Conservation (phyloP, 2,329 filamentous ascomycete genomes). For the Lecanicillium sp. region DNA sequence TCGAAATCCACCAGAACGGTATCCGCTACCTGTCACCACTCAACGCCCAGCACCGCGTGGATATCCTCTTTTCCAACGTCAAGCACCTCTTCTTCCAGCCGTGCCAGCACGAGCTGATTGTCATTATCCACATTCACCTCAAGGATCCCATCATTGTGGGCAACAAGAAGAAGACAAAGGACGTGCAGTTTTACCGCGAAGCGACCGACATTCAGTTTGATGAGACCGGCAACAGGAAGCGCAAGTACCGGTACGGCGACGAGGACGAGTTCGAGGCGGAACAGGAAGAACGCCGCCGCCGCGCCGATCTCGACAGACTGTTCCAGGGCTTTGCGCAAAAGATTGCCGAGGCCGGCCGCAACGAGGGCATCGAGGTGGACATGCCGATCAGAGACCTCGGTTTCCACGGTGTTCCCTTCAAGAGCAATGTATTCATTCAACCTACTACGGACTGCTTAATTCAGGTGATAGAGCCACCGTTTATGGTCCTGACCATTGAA, state of each 20-base stretch:
- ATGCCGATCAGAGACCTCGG: constrained; percentile 95
- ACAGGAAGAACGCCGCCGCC: constrained; percentile 87
- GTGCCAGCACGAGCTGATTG: constrained; percentile 90
- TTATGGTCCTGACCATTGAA: constrained; percentile 89
- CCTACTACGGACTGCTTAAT: constrained; percentile 96
- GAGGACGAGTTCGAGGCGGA: constrained; percentile 99
- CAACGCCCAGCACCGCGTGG: constrained; percentile 75
- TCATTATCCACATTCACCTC: constrained; percentile 95
- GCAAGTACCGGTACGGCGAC: constrained; percentile 94
- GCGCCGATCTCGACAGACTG: constrained; percentile 87
- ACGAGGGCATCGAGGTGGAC: constrained; percentile 86
- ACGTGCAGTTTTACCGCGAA: constrained; percentile 96
- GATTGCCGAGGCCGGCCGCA: constrained; percentile 90
- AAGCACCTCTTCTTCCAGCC: constrained; percentile 99
- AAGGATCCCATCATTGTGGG: constrained; percentile 98
- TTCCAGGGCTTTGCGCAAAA: constrained; percentile 97
- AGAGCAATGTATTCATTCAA: constrained; percentile 91
- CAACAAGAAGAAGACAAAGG: constrained; percentile 96
- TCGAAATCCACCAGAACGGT: constrained; percentile 99
- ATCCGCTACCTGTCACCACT: constrained; percentile 85
- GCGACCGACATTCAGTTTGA: constrained; percentile 98
- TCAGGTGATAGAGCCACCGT: constrained; percentile 93
- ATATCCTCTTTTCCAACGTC: constrained; percentile 96
- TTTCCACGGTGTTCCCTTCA: constrained; percentile 93
- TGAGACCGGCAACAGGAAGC: constrained; percentile 95